Percentiles rank a stretch among this genome's conserved stretches.
Conservation (phyloP, 108 stramenopile genomes). For the Nitzschia palea region DNA sequence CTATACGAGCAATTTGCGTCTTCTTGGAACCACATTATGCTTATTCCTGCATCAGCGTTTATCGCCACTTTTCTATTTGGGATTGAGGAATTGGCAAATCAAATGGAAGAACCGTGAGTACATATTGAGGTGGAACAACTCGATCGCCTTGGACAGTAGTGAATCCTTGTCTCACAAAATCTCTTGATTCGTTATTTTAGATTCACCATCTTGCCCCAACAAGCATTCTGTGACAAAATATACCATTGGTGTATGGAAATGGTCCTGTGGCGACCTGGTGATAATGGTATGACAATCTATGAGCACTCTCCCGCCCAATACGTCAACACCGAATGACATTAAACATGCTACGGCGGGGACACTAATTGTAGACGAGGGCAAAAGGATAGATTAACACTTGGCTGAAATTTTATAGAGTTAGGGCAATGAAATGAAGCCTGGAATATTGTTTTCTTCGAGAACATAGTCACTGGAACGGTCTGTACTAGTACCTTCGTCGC, state of each 20-base stretch:
- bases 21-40: constrained; percentile 56
- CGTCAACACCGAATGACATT: too few relatives aligned
- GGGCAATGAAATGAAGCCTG: too few relatives aligned
- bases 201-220: constrained; percentile 70
- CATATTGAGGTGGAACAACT: too few relatives aligned
- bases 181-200: too few relatives aligned
- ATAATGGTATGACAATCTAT: background rate
- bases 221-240: constrained; percentile 72
- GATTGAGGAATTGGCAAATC: constrained; percentile 42
- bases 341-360: too few relatives aligned
- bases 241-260: constrained; percentile 54
- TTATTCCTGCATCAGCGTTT: constrained; percentile 55
- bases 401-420: too few relatives aligned
- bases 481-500: background rate
- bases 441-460: too few relatives aligned
- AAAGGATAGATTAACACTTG: too few relatives aligned
- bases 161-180: too few relatives aligned
- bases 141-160: too few relatives aligned
- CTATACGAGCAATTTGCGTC: constrained; percentile 43
- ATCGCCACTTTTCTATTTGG: constrained; percentile 61
- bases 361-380: too few relatives aligned
- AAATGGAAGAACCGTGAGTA: constrained; percentile 75
- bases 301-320: background rate
- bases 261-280: constrained; percentile 44
- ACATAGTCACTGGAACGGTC: background rate